Base-by-base conservation (phyloP, 768 basidiomycete species). In the Calocybe indica region DNA sequence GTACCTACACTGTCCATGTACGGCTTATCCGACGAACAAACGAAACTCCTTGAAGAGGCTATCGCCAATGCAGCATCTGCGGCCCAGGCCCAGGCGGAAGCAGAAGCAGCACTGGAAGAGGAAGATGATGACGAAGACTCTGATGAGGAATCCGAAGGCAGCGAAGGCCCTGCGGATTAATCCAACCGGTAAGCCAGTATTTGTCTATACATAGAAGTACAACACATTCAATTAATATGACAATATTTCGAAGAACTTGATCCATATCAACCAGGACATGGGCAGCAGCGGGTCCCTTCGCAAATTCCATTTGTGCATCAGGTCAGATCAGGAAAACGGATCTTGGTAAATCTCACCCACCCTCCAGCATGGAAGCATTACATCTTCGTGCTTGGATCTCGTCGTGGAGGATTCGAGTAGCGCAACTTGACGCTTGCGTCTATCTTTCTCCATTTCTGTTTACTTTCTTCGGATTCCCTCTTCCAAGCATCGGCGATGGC, bases 81-180 rank as follows among this genome's bases (percentile, higher is more conserved):
- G 31, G 86, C 86, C 1, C 85, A 86, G 54, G 82, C 84, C 13
- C 85, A 86, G 55, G 86, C 86, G 0, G 86, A 88, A 53, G 87
- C 85, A 0, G 85, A 88, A 53, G 85, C 85, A 3, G 83, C 83
- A 0, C 58, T 84, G 45, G 86, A 87, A 58, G 85, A 86, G 56
- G 80, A 84, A 50, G 80, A 78, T 34, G 81, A 83, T 7, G 73
- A 70, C 1, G 68, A 74, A 43, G 31, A 30, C 31, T 43, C 42
- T 9, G 22, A 22, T 29, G 68, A 67, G 12, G 67, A 72, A 34
- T 72, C 68, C 5, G 71, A 71, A 13, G 70, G 66, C 2, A 68
- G 64, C 32, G 71, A 71, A 35, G 64, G 58, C 44, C 62, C 64
- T 14, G 45, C 59, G 45, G 60, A 62, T 13, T 22, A 22, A 22